Percentiles rank a stretch among this genome's conserved stretches.
These are phyloP conservation scores for Symbiodinium natans DNA, from an alignment of 73 alveolate genomes.

Conservation along the genomic window DNA sequence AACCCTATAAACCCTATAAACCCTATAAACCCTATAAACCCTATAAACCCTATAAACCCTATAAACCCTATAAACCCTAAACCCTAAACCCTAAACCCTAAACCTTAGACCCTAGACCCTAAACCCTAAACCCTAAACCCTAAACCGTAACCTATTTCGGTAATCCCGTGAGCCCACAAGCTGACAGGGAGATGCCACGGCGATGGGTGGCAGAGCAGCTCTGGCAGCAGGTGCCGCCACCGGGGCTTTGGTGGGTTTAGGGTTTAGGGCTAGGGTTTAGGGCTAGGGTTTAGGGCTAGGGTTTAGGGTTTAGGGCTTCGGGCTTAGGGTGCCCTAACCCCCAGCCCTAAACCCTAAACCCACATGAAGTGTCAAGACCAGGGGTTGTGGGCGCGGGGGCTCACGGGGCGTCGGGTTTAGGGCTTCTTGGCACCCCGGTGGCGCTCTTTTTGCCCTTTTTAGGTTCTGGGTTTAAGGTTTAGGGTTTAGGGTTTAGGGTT, in stretches of 20 bases:
- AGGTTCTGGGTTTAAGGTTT: too few species aligned
- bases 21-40: too few species aligned
- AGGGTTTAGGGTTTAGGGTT: too few species aligned
- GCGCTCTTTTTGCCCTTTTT: too few species aligned
- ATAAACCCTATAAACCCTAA: neutral
- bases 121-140: too few species aligned
- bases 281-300: neutral
- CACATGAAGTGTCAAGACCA: too few species aligned
- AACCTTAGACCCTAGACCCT: neutral
- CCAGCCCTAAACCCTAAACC: too few species aligned
- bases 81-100: neutral
- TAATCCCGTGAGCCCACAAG: neutral
- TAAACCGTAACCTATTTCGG: too few species aligned
- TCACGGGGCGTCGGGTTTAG: neutral
- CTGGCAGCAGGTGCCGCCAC: neutral
- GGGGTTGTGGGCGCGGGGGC: neutral
- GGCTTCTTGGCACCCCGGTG: neutral
- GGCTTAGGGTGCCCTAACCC: neutral
- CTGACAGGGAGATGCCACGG: neutral
- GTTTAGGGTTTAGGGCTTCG: neutral
- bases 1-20: too few species aligned
- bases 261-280: neutral
- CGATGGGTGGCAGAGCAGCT: neutral
- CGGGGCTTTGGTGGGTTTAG: neutral
- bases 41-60: neutral